Conservation (phyloP, 768 basidiomycete species). For the Trametes gibbosa region DNA sequence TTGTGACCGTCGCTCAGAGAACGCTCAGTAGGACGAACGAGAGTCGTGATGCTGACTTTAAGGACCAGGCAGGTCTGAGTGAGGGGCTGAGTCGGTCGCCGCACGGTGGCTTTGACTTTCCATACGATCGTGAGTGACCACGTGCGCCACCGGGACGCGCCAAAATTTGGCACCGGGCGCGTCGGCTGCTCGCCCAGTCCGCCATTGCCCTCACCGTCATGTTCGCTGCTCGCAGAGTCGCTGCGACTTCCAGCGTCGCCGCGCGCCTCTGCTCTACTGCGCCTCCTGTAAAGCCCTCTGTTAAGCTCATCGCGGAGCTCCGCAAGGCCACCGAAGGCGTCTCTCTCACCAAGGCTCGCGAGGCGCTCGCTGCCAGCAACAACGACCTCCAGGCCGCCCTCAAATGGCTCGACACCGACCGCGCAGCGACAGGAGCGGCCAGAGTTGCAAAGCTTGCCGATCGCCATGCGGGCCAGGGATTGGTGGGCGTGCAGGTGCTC, state of each 20-base stretch:
- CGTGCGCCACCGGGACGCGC: neutral
- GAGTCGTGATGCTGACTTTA: no score
- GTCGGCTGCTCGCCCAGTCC: conserved; percentile 2
- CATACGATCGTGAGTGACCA: no score
- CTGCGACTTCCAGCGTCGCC: conserved; percentile 22
- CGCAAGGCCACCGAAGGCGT: conserved; percentile 72
- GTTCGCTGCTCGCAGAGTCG: conserved; percentile 18
- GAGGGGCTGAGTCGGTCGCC: no score
- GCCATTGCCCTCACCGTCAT: conserved; percentile 11
- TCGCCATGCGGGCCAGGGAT: conserved; percentile 73
- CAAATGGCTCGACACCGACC: conserved; percentile 78
- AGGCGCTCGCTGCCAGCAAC: conserved; percentile 73
- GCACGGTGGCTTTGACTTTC: no score
- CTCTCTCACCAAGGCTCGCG: conserved; percentile 83
- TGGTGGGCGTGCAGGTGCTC: conserved; percentile 74
- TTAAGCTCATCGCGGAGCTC: conserved; percentile 82
- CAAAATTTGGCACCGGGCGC: neutral
- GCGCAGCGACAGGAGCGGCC: conserved; percentile 63
- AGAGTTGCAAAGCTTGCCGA: conserved; percentile 83
- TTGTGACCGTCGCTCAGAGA: no score
- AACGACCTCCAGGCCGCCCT: conserved; percentile 75
- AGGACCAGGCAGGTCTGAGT: no score
- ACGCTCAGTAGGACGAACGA: no score
- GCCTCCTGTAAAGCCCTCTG: conserved; percentile 49
- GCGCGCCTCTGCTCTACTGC: conserved; percentile 52